A percentile compares a stretch with the other conserved stretches of the same genome.
These are phyloP conservation scores for Schizosaccharomyces cryophilus DNA, from an alignment of 805 yeast species.

Conservation along the genomic window DNA sequence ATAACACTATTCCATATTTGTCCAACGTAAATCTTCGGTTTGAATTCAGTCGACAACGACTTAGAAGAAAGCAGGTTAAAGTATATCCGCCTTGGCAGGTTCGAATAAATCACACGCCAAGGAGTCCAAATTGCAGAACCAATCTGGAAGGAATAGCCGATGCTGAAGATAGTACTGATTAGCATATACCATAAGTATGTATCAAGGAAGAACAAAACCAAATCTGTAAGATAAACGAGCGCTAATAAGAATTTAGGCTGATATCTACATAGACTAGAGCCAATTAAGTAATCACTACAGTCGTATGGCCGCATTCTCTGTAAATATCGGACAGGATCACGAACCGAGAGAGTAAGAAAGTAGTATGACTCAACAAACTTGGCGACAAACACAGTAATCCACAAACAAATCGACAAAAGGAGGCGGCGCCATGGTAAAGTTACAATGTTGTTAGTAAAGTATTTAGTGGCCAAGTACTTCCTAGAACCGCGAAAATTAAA, in stretches of 20 bases:
- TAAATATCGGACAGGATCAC: slow-evolving; percentile 84
- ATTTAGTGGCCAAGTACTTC: slow-evolving; percentile 74
- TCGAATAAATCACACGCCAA: slow-evolving; percentile 95
- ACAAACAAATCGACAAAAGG: slow-evolving; percentile 86
- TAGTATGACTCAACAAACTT: slow-evolving; percentile 76
- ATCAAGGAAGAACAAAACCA: slow-evolving; percentile 92
- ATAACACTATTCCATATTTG: slow-evolving; percentile 99
- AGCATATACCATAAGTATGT: slow-evolving; percentile 97
- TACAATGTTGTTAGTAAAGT: slow-evolving; percentile 80
- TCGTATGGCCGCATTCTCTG: slow-evolving; percentile 58
- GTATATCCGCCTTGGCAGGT: slow-evolving; percentile 96
- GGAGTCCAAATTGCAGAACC: slow-evolving; percentile 98
- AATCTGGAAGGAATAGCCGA: slow-evolving; percentile 94
- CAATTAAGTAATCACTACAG: slow-evolving; percentile 94
- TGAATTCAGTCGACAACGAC: slow-evolving; percentile 96
- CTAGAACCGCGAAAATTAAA: slow-evolving; percentile 64
- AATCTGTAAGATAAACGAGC: slow-evolving; percentile 75
- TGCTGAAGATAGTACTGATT: slow-evolving; percentile 80
- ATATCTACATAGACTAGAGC: slow-evolving; percentile 44
- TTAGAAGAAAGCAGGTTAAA: slow-evolving; percentile 92
- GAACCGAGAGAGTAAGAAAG: slow-evolving; percentile 66
- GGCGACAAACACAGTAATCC: slow-evolving; percentile 75
- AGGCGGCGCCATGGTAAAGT: slow-evolving; percentile 64
- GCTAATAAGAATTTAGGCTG: slow-evolving; percentile 80
- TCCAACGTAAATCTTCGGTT: slow-evolving; percentile 91